Evolutionary conservation across 139 green algal genomes (phyloP).

Genomic region (Tetradesmus lagerheimii): DNA sequence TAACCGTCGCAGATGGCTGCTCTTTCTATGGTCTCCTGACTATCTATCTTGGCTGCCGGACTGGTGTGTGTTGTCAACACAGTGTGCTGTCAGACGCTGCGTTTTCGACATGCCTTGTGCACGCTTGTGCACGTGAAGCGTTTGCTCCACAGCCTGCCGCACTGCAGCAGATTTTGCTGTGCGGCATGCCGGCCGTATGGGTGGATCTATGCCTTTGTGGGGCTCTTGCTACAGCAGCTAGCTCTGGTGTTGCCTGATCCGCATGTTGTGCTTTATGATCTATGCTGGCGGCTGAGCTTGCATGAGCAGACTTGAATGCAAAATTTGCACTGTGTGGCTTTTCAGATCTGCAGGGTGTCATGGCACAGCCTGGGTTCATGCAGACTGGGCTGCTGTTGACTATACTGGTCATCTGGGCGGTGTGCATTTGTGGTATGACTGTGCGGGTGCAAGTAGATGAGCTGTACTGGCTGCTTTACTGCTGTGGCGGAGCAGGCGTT

Average conservation of each 20-base stretch:
- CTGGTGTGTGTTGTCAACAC: no score
- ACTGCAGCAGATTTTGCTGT: neutral
- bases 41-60: neutral
- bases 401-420: neutral
- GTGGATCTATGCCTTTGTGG: neutral
- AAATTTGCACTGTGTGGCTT: no score
- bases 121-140: neutral
- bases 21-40: neutral
- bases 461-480: neutral
- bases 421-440: neutral
- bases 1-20: neutral
- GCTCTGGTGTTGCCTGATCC: no score
- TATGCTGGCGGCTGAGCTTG: no score
- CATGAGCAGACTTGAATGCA: no score
- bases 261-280: no score
- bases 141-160: neutral
- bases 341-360: no score
- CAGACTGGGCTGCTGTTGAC: no score
- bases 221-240: no score
- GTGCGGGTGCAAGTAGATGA: neutral
- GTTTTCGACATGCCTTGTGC: neutral
- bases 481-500: neutral
- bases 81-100: neutral
- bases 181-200: neutral
- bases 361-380: no score